phyloP scores from a whole-genome alignment of 129 eudicot genomes.

The Flaveria trinervia region DNA sequence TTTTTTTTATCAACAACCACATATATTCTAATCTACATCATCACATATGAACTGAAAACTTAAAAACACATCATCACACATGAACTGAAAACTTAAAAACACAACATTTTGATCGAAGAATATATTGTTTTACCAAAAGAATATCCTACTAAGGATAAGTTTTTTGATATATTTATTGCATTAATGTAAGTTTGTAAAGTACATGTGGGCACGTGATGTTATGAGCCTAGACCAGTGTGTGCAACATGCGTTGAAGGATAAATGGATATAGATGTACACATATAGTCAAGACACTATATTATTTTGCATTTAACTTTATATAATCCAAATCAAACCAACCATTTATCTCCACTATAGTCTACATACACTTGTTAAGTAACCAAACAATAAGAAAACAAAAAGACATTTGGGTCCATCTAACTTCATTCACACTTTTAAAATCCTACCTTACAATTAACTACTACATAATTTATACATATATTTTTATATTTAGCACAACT shows the following conservation, averaged over 20 bases:
- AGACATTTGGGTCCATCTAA: constrained; percentile 6
- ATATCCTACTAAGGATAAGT: too few species aligned
- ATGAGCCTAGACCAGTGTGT: constrained; percentile 42
- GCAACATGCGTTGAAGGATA: constrained; percentile 26
- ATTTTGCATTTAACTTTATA: constrained; percentile 34
- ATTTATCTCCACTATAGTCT: too few species aligned
- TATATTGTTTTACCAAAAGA: too few species aligned
- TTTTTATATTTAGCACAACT: neutral
- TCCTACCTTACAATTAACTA: neutral
- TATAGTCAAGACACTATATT: neutral
- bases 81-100: too few species aligned
- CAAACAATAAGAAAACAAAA: too few species aligned
- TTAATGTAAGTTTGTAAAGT: constrained; percentile 37
- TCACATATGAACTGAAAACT: too few species aligned
- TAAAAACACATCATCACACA: too few species aligned
- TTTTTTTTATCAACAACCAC: too few species aligned
- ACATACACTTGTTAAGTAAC: too few species aligned
- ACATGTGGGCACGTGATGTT: constrained; percentile 55
- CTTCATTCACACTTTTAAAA: constrained; percentile 23
- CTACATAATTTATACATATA: neutral
- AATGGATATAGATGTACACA: constrained; percentile 24
- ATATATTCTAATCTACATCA: too few species aligned
- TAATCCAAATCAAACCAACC: constrained; percentile 29
- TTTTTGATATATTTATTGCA: neutral
- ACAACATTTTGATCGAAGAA: too few species aligned